Evolutionary conservation across 148 eudicot genomes (phyloP).

Genomic region (Simmondsia chinensis): DNA sequence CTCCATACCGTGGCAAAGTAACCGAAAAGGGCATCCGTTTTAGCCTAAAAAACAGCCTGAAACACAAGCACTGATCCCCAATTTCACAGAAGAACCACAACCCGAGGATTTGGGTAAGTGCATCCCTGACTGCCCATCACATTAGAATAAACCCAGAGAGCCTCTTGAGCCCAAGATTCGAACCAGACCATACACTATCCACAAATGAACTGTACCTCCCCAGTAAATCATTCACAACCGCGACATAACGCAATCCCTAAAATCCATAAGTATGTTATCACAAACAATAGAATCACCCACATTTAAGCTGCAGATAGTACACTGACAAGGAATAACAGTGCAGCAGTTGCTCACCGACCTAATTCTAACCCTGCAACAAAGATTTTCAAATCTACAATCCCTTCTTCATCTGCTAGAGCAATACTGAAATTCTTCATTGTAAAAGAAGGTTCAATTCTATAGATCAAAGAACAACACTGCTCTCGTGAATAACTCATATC

Average conservation of each 20-base stretch:
- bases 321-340: constrained; percentile 49
- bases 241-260: constrained; percentile 57
- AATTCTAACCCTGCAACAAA: constrained; percentile 55
- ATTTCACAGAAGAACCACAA: constrained; percentile 74
- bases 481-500: too few relatives aligned
- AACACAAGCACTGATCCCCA: constrained; percentile 72
- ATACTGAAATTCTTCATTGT: neutral
- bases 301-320: constrained; percentile 62
- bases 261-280: constrained; percentile 71
- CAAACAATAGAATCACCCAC: constrained; percentile 61
- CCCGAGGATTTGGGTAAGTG: constrained; percentile 71
- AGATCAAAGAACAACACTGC: too few relatives aligned
- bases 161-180: constrained; percentile 60
- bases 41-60: constrained; percentile 73
- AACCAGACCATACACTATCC: constrained; percentile 48
- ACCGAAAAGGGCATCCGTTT: constrained; percentile 85
- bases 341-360: constrained; percentile 44
- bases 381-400: constrained; percentile 35
- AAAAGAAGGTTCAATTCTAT: too few relatives aligned
- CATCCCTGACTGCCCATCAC: constrained; percentile 91
- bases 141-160: constrained; percentile 65
- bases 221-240: constrained; percentile 52
- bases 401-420: constrained; percentile 1
- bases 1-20: constrained; percentile 42
- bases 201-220: constrained; percentile 32